Percentiles rank a stretch among this genome's conserved stretches.
These are phyloP conservation scores for Apiospora rasikravindrae DNA, from an alignment of 2,329 filamentous ascomycete species.

Conservation along the genomic window DNA sequence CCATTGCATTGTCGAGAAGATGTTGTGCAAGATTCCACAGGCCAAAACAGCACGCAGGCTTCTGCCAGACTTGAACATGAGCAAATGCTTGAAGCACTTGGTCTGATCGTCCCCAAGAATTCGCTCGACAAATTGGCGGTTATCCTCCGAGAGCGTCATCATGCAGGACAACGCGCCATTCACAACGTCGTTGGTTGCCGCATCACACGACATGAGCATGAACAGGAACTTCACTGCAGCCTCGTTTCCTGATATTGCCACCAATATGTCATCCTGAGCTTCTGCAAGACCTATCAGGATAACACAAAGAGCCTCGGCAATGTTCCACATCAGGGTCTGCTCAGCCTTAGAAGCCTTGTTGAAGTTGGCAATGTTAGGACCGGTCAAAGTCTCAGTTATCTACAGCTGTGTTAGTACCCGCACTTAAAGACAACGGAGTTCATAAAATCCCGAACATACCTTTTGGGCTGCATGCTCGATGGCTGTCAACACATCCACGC, in stretches of 20 bases:
- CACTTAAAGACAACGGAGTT: not conserved
- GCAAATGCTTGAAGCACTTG: conserved; percentile 55
- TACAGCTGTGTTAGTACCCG: conserved; percentile 32
- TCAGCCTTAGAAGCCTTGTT: conserved; percentile 58
- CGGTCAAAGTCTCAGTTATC: conserved; percentile 49
- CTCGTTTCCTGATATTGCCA: conserved; percentile 55
- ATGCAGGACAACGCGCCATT: conserved; percentile 60
- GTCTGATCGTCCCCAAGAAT: conserved; percentile 56
- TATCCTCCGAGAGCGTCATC: conserved; percentile 65
- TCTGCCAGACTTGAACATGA: conserved; percentile 52
- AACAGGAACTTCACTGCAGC: conserved; percentile 60
- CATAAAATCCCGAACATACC: conserved; percentile 44
- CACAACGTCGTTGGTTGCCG: conserved; percentile 47
- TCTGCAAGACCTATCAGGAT: conserved; percentile 61
- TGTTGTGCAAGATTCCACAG: conserved; percentile 67
- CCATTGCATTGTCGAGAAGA: conserved; percentile 61
- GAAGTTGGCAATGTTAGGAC: conserved; percentile 48
- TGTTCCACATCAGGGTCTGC: conserved; percentile 58
- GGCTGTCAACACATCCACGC: conserved; percentile 65
- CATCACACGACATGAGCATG: conserved; percentile 50
- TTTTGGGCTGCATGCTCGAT: conserved; percentile 60
- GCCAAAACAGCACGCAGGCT: conserved; percentile 59
- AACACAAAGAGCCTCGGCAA: conserved; percentile 58
- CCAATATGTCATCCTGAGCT: conserved; percentile 64
- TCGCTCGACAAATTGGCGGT: conserved; percentile 55